phyloP scores from a whole-genome alignment of 768 basidiomycete genomes.

The Clavaria fumosa region DNA sequence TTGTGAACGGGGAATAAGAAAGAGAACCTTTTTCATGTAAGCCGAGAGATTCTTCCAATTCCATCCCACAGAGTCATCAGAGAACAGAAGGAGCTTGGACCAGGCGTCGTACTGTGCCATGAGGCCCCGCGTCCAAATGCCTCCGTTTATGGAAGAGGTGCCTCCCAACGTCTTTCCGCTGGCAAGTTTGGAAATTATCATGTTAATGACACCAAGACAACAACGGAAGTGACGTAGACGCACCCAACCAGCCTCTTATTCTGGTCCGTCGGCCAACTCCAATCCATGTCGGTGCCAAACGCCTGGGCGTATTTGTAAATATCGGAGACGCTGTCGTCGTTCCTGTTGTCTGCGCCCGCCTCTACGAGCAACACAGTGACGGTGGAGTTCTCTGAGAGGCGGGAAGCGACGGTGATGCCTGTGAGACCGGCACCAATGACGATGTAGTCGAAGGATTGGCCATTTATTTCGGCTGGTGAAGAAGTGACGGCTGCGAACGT shows the following conservation, averaged over 20 bases:
- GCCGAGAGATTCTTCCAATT: conserved; percentile 28
- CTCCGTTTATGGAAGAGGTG: conserved; percentile 8
- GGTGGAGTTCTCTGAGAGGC: not conserved
- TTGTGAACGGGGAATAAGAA: not conserved
- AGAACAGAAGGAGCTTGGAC: conserved; percentile 13
- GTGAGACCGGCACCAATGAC: not conserved
- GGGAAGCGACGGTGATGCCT: not conserved
- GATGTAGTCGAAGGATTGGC: not conserved
- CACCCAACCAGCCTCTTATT: too few relatives aligned
- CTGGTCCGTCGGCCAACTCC: too few relatives aligned
- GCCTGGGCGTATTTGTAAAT: too few relatives aligned
- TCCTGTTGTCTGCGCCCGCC: too few relatives aligned
- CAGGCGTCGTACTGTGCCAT: conserved; percentile 31
- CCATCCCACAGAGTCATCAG: conserved; percentile 30
- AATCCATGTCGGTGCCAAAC: too few relatives aligned
- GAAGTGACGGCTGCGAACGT: too few relatives aligned
- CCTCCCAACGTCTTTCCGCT: conserved; percentile 12
- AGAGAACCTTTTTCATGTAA: conserved; percentile 33
- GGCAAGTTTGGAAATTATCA: too few relatives aligned
- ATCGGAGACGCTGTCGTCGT: too few relatives aligned
- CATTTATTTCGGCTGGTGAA: too few relatives aligned
- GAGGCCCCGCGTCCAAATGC: conserved; percentile 22
- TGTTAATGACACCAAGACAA: too few relatives aligned
- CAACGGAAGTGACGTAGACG: too few relatives aligned
- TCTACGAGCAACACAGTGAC: not conserved